Evolutionary conservation across 2,329 filamentous ascomycete species (phyloP).

Genomic region (Aureobasidium musti): DNA sequence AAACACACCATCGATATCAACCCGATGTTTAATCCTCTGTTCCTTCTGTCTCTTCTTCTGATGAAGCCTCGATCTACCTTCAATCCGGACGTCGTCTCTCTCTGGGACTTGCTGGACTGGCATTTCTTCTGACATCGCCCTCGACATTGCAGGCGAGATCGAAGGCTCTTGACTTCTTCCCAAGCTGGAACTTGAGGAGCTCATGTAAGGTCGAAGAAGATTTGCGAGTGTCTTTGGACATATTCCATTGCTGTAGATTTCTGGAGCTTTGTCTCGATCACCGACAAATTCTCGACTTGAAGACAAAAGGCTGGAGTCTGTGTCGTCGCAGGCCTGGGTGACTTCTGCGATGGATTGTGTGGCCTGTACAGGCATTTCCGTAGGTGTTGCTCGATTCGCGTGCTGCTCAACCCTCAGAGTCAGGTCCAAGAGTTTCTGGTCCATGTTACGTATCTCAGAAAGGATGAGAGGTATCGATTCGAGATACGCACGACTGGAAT

Average conservation of each 20-base stretch:
- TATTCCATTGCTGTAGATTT: neutral
- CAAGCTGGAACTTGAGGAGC: neutral
- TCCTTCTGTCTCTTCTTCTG: neutral
- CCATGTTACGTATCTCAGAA: too few relatives aligned
- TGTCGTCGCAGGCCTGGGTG: neutral
- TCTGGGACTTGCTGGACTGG: neutral
- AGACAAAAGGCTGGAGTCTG: neutral
- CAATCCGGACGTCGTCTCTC: neutral
- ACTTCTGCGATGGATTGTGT: neutral
- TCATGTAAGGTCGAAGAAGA: neutral
- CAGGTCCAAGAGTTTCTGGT: too few relatives aligned
- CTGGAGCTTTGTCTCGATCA: neutral
- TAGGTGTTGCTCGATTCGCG: too few relatives aligned
- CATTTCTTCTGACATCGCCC: neutral
- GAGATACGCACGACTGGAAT: too few relatives aligned
- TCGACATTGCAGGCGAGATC: neutral
- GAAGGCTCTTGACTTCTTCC: neutral
- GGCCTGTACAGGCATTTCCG: too few relatives aligned
- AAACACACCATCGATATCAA: neutral
- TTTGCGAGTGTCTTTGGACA: neutral
- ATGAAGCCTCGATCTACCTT: neutral
- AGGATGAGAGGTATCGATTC: too few relatives aligned
- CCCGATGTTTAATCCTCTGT: neutral
- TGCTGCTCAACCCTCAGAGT: too few relatives aligned
- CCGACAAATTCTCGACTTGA: neutral